Conservation (phyloP, 2,329 filamentous ascomycete species). For the Fusarium decemcellulare region DNA sequence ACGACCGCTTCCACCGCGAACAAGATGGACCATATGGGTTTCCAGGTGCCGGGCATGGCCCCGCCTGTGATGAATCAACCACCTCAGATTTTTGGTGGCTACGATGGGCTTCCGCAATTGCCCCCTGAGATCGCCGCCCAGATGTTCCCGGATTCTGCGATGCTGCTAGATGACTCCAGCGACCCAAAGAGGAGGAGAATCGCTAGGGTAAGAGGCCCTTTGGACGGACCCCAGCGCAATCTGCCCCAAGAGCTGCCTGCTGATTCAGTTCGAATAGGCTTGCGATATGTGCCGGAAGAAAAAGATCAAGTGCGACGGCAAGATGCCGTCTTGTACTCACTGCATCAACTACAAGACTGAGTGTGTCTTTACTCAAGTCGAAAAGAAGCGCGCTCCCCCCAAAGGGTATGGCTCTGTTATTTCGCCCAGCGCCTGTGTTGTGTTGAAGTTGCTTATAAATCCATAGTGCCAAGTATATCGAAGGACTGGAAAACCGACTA, state of each 20-base stretch:
- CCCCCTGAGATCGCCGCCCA: slow-evolving; percentile 71
- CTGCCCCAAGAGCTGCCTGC: slow-evolving; percentile 16
- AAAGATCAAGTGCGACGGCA: slow-evolving; percentile 98
- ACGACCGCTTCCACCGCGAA: neutral
- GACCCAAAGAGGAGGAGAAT: slow-evolving; percentile 93
- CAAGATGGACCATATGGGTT: slow-evolving; percentile 65
- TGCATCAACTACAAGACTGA: slow-evolving; percentile 99
- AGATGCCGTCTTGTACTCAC: slow-evolving; percentile 93
- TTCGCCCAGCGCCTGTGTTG: neutral
- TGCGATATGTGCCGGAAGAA: slow-evolving; percentile 98
- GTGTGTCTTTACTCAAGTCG: slow-evolving; percentile 96
- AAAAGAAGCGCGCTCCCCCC: slow-evolving; percentile 97
- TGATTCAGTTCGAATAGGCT: slow-evolving; percentile 67
- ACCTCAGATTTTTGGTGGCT: slow-evolving; percentile 78
- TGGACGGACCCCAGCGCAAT: neutral
- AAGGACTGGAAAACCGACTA: slow-evolving; percentile 93
- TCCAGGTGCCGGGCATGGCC: slow-evolving; percentile 71
- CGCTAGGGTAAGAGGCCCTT: slow-evolving; percentile 76
- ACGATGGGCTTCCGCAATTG: slow-evolving; percentile 72
- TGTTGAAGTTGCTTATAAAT: slow-evolving; percentile 36
- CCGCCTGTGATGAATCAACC: slow-evolving; percentile 76
- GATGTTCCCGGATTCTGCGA: slow-evolving; percentile 70
- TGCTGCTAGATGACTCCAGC: slow-evolving; percentile 75
- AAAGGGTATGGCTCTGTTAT: slow-evolving; percentile 79
- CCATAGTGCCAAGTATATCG: slow-evolving; percentile 93